A percentile compares a stretch with the other conserved stretches of the same genome.
Conservation (phyloP, 768 basidiomycete species). For the Coprinopsis sp. region DNA sequence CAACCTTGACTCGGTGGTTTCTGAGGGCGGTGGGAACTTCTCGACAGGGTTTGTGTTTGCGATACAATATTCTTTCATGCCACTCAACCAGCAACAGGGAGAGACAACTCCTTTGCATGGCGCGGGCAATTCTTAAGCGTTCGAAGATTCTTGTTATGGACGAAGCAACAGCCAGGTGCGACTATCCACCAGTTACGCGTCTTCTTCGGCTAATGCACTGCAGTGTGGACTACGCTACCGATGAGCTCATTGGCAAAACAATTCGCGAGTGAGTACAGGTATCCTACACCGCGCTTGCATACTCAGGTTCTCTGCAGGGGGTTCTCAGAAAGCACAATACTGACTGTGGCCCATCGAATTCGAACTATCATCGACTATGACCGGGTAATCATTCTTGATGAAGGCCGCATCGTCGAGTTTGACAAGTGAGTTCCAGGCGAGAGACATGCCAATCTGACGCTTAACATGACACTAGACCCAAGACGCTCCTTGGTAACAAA, state of each 20-base stretch:
- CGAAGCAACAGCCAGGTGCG: slow-evolving; percentile 69
- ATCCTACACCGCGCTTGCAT: not conserved
- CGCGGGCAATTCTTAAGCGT: slow-evolving; percentile 75
- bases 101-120: slow-evolving; percentile 66
- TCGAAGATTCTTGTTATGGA: slow-evolving; percentile 83
- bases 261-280: slow-evolving; percentile 60
- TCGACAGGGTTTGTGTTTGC: slow-evolving; percentile 59
- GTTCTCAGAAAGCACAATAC: slow-evolving; percentile 77
- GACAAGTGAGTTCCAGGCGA: slow-evolving; percentile 51
- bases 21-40: slow-evolving; percentile 88
- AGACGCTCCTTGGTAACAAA: slow-evolving; percentile 47
- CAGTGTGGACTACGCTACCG: slow-evolving; percentile 85
- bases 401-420: slow-evolving; percentile 76
- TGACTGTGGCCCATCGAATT: slow-evolving; percentile 81
- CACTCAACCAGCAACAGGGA: slow-evolving; percentile 12
- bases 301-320: slow-evolving; percentile 37
- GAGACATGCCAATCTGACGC: not conserved
- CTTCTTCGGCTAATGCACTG: slow-evolving; percentile 3
- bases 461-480: slow-evolving; percentile 38
- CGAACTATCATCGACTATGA: slow-evolving; percentile 83
- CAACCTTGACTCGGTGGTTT: slow-evolving; percentile 66
- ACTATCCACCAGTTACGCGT: slow-evolving; percentile 10
- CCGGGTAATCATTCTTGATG: slow-evolving; percentile 72
- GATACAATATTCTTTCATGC: not conserved
- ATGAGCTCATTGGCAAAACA: slow-evolving; percentile 80